A percentile compares a stretch with the other conserved stretches of the same genome.
phyloP scores from a whole-genome alignment of 352 stramenopile species.

The Blastocystis sp. region DNA sequence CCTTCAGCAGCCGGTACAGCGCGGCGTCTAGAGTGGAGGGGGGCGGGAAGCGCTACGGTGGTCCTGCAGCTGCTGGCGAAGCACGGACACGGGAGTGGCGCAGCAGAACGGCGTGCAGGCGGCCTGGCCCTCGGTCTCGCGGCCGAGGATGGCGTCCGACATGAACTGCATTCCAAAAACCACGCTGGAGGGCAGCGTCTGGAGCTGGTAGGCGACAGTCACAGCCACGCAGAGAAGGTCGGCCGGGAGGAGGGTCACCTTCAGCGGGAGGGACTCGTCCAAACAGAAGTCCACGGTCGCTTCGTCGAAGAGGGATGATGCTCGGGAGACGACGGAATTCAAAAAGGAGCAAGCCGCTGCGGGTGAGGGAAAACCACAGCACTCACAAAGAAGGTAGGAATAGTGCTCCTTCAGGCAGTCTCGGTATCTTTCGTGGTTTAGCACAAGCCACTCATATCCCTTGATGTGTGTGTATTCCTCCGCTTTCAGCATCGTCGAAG shows the following conservation, averaged over 20 bases:
- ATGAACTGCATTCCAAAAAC: conserved; percentile 28
- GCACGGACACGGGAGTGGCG: background rate
- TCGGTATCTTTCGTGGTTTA: conserved; percentile 43
- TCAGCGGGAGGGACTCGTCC: background rate
- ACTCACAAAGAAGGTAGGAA: conserved; percentile 16
- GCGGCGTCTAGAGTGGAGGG: background rate
- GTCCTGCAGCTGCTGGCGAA: background rate
- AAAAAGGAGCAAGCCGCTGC: conserved; percentile 43
- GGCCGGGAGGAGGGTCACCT: background rate
- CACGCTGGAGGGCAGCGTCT: conserved; percentile 15
- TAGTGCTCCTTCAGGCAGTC: conserved; percentile 21
- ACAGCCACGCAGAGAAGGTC: conserved; percentile 46
- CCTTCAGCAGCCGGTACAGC: conserved; percentile 16
- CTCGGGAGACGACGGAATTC: conserved; percentile 4
- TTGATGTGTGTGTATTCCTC: conserved; percentile 40
- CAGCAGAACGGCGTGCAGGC: background rate
- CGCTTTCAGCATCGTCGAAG: background rate
- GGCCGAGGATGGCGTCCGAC: conserved; percentile 6
- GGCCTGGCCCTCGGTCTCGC: background rate
- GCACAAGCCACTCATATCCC: conserved; percentile 61
- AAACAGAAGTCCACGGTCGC: background rate
- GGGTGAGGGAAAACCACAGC: background rate
- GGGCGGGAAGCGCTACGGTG: background rate
- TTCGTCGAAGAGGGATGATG: background rate
- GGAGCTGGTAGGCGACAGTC: background rate